Evolutionary conservation across 768 basidiomycete genomes (phyloP).

Genomic region (Mrakia blollopis): DNA sequence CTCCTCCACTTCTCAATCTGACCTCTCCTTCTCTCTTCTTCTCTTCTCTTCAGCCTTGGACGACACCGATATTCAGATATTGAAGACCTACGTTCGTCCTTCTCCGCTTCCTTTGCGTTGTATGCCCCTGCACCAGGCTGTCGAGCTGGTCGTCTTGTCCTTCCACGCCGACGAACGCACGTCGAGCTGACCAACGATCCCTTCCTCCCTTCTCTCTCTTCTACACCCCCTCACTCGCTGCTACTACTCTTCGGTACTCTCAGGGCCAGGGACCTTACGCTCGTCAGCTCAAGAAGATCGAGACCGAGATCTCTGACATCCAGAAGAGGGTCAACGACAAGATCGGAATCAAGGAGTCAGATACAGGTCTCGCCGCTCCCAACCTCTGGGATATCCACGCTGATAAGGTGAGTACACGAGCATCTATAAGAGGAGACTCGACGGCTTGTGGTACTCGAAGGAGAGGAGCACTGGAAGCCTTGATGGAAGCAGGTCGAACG

Average conservation of each 20-base stretch:
- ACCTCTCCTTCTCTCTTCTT: constrained; percentile 30
- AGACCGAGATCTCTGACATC: constrained; percentile 87
- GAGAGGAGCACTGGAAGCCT: background rate
- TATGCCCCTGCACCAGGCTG: background rate
- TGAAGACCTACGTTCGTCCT: constrained; percentile 82
- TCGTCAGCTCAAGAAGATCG: constrained; percentile 74
- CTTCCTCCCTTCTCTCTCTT: constrained; percentile 37
- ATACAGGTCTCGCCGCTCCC: constrained; percentile 92
- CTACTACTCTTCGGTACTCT: constrained; percentile 20
- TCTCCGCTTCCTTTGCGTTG: background rate
- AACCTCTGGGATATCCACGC: constrained; percentile 96
- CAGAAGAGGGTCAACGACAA: constrained; percentile 98
- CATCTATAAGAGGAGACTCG: constrained; percentile 56
- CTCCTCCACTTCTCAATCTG: background rate
- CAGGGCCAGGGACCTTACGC: constrained; percentile 99
- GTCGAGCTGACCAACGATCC: constrained; percentile 10
- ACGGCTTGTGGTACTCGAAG: constrained; percentile 39
- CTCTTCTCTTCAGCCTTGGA: constrained; percentile 63
- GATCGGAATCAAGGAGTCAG: constrained; percentile 96
- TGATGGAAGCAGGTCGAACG: background rate
- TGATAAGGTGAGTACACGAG: constrained; percentile 52
- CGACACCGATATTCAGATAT: constrained; percentile 96
- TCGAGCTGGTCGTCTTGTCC: background rate
- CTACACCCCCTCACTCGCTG: background rate
- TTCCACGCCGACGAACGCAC: constrained; percentile 10